phyloP scores from a whole-genome alignment of 169 alveolate species.

The Neospora caninum region DNA sequence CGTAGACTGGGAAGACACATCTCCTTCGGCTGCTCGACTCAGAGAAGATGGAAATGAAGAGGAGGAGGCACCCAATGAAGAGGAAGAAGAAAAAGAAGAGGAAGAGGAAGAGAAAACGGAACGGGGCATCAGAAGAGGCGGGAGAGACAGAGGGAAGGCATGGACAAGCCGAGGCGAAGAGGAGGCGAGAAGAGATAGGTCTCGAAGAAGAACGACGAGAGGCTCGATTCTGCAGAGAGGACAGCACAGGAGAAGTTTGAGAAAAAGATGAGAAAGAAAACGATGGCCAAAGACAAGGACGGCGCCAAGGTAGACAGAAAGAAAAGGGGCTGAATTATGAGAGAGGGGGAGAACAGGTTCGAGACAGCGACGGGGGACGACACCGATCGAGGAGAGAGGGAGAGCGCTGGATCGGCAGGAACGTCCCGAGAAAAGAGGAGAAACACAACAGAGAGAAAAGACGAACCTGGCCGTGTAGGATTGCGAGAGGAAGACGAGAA shows the following conservation, averaged over 20 bases:
- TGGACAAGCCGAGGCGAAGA: not conserved
- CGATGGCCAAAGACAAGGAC: not conserved
- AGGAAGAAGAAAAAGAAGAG: no score
- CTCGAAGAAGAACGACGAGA: not conserved
- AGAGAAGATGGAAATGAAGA: no score
- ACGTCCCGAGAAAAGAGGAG: no score
- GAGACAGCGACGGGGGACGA: no score
- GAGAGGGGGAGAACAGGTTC: no score
- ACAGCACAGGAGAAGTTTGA: not conserved
- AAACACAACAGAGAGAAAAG: no score
- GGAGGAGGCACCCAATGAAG: no score
- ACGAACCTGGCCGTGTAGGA: not conserved
- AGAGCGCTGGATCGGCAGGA: no score
- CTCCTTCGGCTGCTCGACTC: not conserved
- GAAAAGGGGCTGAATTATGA: no score
- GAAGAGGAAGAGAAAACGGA: not conserved
- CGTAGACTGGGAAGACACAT: not conserved
- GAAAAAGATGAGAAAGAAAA: not conserved
- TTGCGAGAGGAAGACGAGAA: not conserved
- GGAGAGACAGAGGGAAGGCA: not conserved
- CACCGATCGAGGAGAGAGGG: no score
- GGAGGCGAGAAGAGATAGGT: not conserved
- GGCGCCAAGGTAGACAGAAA: not conserved
- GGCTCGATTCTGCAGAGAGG: not conserved
- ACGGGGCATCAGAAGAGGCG: not conserved